phyloP scores from a whole-genome alignment of 148 eudicot genomes.

The Linanthus parryae region DNA sequence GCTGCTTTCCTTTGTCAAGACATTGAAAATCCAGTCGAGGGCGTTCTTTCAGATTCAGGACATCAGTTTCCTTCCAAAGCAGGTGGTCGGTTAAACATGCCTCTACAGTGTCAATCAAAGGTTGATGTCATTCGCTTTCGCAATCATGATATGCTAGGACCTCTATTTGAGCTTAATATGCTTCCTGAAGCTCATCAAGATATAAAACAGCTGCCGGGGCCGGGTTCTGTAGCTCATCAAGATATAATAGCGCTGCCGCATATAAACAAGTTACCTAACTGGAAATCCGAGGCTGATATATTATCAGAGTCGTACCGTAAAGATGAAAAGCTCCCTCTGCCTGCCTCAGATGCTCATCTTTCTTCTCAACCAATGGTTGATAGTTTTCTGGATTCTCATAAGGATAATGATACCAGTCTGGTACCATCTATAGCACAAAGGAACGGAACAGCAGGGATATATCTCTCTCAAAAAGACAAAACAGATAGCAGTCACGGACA shows the following conservation, averaged over 20 bases:
- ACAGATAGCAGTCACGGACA: slow-evolving; percentile 13
- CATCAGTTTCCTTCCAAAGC: slow-evolving; percentile 33
- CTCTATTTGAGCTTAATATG: slow-evolving; percentile 25
- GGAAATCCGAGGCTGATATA: slow-evolving; percentile 28
- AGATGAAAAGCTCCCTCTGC: slow-evolving; percentile 11
- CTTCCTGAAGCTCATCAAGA: slow-evolving; percentile 25
- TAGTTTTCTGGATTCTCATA: slow-evolving; percentile 14
- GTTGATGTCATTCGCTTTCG: slow-evolving; percentile 60
- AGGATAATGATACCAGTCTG: slow-evolving; percentile 8
- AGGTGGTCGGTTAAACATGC: slow-evolving; percentile 37
- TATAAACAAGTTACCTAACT: no score
- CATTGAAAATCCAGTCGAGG: slow-evolving; percentile 33
- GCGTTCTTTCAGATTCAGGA: slow-evolving; percentile 27
- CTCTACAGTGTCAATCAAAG: slow-evolving; percentile 63
- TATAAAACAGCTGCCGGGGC: slow-evolving; percentile 21
- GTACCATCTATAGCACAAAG: slow-evolving; percentile 13
- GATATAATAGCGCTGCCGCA: no score
- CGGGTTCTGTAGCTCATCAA: no score
- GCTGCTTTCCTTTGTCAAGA: slow-evolving; percentile 75
- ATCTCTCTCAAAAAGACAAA: slow-evolving; percentile 11
- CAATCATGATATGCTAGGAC: slow-evolving; percentile 32
- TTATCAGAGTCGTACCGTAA: slow-evolving; percentile 18
- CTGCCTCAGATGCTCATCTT: slow-evolving; percentile 19
- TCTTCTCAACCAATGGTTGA: slow-evolving; percentile 13
- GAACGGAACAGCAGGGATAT: slow-evolving; percentile 6